Conservation (phyloP, 2,329 filamentous ascomycete species). For the Ophiostoma ips region DNA sequence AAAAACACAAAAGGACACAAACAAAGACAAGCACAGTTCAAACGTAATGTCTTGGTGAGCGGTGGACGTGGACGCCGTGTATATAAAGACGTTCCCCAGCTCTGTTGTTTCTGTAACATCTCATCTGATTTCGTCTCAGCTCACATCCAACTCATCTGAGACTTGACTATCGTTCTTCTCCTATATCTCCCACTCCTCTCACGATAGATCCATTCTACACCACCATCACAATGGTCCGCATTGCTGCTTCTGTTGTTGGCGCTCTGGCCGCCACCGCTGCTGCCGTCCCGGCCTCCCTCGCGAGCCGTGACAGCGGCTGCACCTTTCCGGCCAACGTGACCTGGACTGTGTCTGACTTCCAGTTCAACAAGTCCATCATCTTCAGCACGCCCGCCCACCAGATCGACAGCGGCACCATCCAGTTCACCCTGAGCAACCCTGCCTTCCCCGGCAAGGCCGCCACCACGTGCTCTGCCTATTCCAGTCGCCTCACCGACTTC, state of each 20-base stretch:
- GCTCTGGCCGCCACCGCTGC: conserved; percentile 4
- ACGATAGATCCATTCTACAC: too few species aligned
- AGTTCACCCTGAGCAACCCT: conserved; percentile 36
- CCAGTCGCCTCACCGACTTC: conserved; percentile 31
- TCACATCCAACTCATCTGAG: background rate
- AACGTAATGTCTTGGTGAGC: too few species aligned
- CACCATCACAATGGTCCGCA: conserved; percentile 4
- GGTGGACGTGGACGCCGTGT: background rate
- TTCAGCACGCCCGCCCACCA: conserved; percentile 39
- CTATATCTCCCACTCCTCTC: background rate
- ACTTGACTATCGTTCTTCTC: background rate
- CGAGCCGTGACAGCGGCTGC: conserved; percentile 16
- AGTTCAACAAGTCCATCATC: conserved; percentile 33
- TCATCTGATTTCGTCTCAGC: background rate
- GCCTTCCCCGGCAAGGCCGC: conserved; percentile 23
- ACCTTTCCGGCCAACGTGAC: conserved; percentile 19
- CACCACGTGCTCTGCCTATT: conserved; percentile 25
- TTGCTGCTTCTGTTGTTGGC: conserved; percentile 2
- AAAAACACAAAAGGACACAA: too few species aligned
- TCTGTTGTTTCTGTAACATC: background rate
- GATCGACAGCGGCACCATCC: conserved; percentile 31
- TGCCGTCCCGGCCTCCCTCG: background rate
- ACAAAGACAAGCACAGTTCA: too few species aligned
- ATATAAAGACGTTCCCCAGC: background rate
- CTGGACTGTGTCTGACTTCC: conserved; percentile 31